Percentiles rank a stretch among this genome's conserved stretches.
Conservation (phyloP, 805 yeast genomes). For the Metschnikowia continentalis region DNA sequence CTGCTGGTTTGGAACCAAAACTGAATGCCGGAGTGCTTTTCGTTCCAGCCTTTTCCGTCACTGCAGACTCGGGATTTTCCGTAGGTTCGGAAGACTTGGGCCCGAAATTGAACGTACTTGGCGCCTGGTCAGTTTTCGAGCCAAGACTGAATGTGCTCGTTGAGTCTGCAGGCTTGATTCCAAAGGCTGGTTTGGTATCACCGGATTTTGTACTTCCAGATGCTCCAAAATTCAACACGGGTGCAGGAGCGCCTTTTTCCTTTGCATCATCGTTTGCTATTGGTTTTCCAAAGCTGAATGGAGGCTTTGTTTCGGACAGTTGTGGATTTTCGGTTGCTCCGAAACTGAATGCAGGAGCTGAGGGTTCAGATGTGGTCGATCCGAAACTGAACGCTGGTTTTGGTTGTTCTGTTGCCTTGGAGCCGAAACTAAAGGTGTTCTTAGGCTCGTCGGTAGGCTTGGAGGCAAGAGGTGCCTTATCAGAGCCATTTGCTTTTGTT, state of each 20-base stretch:
- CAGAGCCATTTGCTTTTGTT: background rate
- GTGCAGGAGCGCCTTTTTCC: background rate
- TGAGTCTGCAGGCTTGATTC: background rate
- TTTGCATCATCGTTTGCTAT: background rate
- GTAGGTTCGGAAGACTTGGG: background rate
- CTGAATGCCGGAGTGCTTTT: background rate
- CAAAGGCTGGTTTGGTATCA: constrained; percentile 6
- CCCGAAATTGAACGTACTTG: background rate
- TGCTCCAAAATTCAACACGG: background rate
- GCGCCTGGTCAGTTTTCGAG: constrained; percentile 3
- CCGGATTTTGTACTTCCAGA: background rate
- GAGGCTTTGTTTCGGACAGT: background rate
- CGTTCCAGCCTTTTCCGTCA: background rate
- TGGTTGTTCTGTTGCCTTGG: background rate
- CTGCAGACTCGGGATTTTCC: background rate
- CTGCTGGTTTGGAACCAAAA: background rate
- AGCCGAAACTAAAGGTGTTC: background rate
- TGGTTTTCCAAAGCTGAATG: constrained; percentile 6
- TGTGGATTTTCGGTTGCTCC: background rate
- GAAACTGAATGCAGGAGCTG: constrained; percentile 2
- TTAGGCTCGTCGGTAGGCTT: background rate
- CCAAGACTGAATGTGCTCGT: background rate
- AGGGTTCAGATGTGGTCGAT: background rate
- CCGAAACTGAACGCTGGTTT: background rate
- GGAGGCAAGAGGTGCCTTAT: background rate